These are phyloP conservation scores for Flagelloscypha sp. DNA, from an alignment of 768 basidiomycete genomes.

Conservation along the genomic window DNA sequence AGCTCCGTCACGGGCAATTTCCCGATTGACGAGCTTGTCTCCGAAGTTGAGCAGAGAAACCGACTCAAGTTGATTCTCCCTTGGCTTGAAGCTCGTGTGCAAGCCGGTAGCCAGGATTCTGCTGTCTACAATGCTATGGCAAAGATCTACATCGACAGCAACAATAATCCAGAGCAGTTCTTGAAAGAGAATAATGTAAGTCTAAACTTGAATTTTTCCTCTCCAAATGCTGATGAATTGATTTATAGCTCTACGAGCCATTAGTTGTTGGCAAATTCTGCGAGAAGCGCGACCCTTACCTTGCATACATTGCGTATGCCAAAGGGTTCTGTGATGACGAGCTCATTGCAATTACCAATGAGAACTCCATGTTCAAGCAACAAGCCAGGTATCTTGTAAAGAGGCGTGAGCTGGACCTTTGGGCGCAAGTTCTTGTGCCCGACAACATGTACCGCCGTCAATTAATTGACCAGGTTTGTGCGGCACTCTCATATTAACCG, in stretches of 20 bases:
- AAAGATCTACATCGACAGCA: slow-evolving; percentile 98
- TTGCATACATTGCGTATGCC: slow-evolving; percentile 98
- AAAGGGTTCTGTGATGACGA: slow-evolving; percentile 99
- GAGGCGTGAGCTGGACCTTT: slow-evolving; percentile 89
- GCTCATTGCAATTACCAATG: slow-evolving; percentile 92
- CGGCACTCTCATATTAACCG: background rate
- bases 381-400: slow-evolving; percentile 97
- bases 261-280: slow-evolving; percentile 98
- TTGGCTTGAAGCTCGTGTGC: slow-evolving; percentile 91
- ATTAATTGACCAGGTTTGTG: slow-evolving; percentile 79
- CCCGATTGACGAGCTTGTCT: slow-evolving; percentile 95
- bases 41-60: slow-evolving; percentile 95
- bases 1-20: slow-evolving; percentile 94
- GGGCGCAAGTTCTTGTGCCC: slow-evolving; percentile 86
- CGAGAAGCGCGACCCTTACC: slow-evolving; percentile 94
- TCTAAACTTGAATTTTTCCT: slow-evolving; percentile 6
- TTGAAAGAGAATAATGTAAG: slow-evolving; percentile 97
- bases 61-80: slow-evolving; percentile 94
- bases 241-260: slow-evolving; percentile 81
- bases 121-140: slow-evolving; percentile 95
- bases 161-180: slow-evolving; percentile 96
- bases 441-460: slow-evolving; percentile 91
- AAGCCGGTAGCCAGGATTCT: slow-evolving; percentile 89
- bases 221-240: slow-evolving; percentile 8
- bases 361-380: slow-evolving; percentile 99